A percentile compares a stretch with the other conserved stretches of the same genome.
phyloP scores from a whole-genome alignment of 768 basidiomycete genomes.

The Tulasnella sp. region DNA sequence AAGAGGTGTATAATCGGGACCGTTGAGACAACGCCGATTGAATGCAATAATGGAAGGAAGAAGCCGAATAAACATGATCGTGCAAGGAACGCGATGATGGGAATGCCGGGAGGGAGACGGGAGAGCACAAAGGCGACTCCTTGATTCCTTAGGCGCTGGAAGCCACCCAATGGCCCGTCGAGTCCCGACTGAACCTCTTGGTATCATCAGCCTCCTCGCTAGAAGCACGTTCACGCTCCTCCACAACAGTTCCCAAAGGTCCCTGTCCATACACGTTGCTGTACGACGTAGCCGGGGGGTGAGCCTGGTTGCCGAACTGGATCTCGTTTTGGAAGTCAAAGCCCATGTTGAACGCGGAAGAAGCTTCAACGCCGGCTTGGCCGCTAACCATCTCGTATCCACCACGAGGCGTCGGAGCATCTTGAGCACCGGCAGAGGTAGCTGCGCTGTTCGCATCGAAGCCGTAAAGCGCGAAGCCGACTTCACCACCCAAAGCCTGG shows the following conservation, averaged over 20 bases:
- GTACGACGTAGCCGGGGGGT: conserved; percentile 9
- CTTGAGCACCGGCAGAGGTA: neutral
- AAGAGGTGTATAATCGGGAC: conserved; percentile 2
- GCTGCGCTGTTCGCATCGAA: conserved; percentile 21
- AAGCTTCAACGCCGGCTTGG: neutral
- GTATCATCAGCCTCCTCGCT: conserved; percentile 28
- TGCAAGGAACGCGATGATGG: conserved; percentile 9
- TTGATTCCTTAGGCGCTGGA: conserved; percentile 21
- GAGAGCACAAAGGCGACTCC: neutral
- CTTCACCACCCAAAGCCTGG: conserved; percentile 21
- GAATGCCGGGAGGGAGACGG: neutral
- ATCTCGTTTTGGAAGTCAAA: conserved; percentile 18
- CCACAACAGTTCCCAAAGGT: conserved; percentile 26
- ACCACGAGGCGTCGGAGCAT: neutral
- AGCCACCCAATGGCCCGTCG: conserved; percentile 21
- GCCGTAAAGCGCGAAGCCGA: conserved; percentile 26
- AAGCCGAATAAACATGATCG: neutral
- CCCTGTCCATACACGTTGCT: conserved; percentile 6
- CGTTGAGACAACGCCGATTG: neutral
- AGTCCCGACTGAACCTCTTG: conserved; percentile 21
- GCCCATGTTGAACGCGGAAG: conserved; percentile 12
- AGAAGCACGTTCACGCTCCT: conserved; percentile 21
- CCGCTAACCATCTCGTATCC: conserved; percentile 11
- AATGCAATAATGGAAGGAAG: conserved; percentile 17
- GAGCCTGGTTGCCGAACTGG: conserved; percentile 5